Base-by-base conservation (phyloP, 2,329 filamentous ascomycete species). In the Monosporascus cannonballus region DNA sequence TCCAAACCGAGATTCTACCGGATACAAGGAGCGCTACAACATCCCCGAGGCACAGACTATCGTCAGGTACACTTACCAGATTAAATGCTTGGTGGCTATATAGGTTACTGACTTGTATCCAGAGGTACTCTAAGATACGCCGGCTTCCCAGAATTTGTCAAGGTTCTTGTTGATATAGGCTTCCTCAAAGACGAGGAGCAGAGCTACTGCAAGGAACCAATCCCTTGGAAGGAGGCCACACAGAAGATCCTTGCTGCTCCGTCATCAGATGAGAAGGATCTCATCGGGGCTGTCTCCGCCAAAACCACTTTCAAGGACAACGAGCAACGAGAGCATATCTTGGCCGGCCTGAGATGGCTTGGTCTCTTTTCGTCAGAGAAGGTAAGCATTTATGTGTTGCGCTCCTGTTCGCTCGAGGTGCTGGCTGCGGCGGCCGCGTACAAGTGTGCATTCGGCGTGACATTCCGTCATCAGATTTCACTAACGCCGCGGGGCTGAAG, bases 31-130 rank as follows among this genome's bases (percentile, higher is more conserved):
- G 78, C 84, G 46, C 30, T 51, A 96, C 81, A 74, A 83, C 72
- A 96, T 96, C 66, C 91, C 92, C 49, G 93, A 97, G 76, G 90
- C 90, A 15, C 74, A 96, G 72, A 96, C 89, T 49, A 83, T 96
- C 64, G 78, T 96, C 69, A 82, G 90, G 50, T 51, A 51, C 14
- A 34, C 48, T 39, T 20, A 42, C 6, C 8, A 18, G 18, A 20
- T 8, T 14, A 14, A 42, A 24, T 42, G 17, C 39, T 42, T 20
- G 8, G 6, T 42, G 18, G 17, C 39, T 42, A 24, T 20, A 42
- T 9, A 20, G 9, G 18, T 53, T 41, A 9, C 48, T 52, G n/a
- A 55, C 38, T 48, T 47, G 37, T 27, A 34, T 17, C 24, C 37
- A 54, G 51, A 49, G 89, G 89, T 57, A 95, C 91, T 30, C 81